Evolutionary conservation across 1,139 yeast species (phyloP), one percentile per base, ranked within the genome.

Genomic region (Spencermartinsiella ligniputridi): DNA sequence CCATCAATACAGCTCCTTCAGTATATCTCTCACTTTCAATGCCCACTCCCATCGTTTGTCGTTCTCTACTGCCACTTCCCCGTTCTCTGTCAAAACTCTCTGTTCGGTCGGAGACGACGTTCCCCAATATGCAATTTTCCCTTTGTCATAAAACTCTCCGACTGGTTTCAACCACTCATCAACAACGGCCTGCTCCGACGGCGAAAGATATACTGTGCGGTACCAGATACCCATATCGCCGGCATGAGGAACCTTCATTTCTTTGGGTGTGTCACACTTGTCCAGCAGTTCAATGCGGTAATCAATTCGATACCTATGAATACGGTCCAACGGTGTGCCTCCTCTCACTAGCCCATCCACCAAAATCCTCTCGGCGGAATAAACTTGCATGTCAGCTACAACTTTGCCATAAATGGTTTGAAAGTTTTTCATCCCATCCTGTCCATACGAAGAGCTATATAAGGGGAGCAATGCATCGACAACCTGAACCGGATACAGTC

Each of bases 351-450:
- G 45, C n/a, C 57, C 54, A 22, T 61, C 53, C 5, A 70, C 47
- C 35, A 66, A 60, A 1, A 70, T 66, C 45, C 74, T 56, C 3
- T 60, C 48, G 1, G 73, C 64, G 2, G 66, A 63, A 42, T 68
- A 66, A 5, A 70, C 71, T 49, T 70, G 74, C 19, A 68, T 61
- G 49, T 70, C 74, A 29, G 67, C 61, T 40, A 68, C 62, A 13
- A 70, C 68, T 3, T 47, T 47, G 12, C 74, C 74, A 51, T 55
- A 68, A 33, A 53, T 39, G 13, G 51, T 47, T 18, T 51, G 39
- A n/a, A 52, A 51, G 21, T 38, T 37, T 9, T 36, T 45, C 13
- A 25, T 24, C 15, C 25, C 27, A 27, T 39, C 37, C 5, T 42
- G 42, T 3, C 50, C 52, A 15, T 61, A 57, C 15, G 12, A 27